Base-by-base conservation (phyloP, 768 basidiomycete genomes). In the Tylopilus balloui region DNA sequence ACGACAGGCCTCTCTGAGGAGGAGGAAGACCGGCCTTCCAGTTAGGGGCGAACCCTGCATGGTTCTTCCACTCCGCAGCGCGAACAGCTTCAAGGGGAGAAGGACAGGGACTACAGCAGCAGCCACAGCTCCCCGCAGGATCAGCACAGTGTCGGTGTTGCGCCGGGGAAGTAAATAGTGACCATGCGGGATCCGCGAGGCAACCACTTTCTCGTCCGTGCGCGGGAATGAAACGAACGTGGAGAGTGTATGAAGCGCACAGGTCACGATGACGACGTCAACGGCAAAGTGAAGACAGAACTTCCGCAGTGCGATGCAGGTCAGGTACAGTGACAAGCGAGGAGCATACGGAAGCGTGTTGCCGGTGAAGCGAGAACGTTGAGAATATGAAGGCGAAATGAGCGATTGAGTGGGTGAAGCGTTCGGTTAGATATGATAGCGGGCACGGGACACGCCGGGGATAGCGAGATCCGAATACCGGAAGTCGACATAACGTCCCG, bases 171-270 rank as follows among this genome's bases (percentile, higher is more conserved):
- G 29, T 27, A 60, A 52, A 58, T 54, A 56, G 19, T 13, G 52
- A 48, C 63, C 63, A 65, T 59, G 63, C 61, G 55, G 52, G 51
- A 45, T 56, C 61, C 63, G 62, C 61, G 56, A 65, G 63, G 63
- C 63, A 50, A 14, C 45, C 28, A 38, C 19, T 31, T 47, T 52
- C 45, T 46, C 53, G 46, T 42, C 53, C 50, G 23, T 43, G 55
- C 56, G 59, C 63, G 64, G 63, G 64, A 64, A 66, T 60, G 61
- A 64, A 61, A 47, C 52, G 51, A 63, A 38, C 58, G 54, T 58
- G 58, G 54, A 3, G 27, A 25, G 29, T 21, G 15, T 45, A 44
- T 24, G 47, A 45, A 28, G 42, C 59, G 29, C 35, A 55, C 41
- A 58, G 53, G 51, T 47, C 42, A 48, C 50, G 58, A 63, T 61